phyloP scores from a whole-genome alignment of 176 grass and related monocot genomes.

The Bothriochloa decipiens region DNA sequence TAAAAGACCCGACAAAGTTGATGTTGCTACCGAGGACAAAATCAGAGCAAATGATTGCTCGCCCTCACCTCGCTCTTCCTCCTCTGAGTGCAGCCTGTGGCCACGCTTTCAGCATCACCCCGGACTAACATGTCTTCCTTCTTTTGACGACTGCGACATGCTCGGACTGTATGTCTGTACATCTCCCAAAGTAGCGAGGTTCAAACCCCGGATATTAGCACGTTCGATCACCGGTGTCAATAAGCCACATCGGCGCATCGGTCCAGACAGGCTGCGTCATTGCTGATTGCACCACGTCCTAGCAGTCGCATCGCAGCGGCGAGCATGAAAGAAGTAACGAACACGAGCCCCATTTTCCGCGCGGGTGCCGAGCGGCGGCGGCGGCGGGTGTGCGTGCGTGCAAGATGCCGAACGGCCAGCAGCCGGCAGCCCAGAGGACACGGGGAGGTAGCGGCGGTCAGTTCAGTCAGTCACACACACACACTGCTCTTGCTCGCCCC shows the following conservation, averaged over 20 bases:
- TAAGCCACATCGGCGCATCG: neutral
- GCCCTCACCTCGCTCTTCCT: no score
- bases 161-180: neutral
- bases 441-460: slow-evolving; percentile 21
- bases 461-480: neutral
- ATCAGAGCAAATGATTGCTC: neutral
- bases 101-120: neutral
- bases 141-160: neutral
- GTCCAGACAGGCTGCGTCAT: slow-evolving; percentile 1
- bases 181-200: neutral
- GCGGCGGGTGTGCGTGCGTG: neutral
- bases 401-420: neutral
- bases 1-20: neutral
- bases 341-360: slow-evolving; percentile 21
- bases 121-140: neutral
- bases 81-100: neutral
- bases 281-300: neutral
- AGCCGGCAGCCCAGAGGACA: slow-evolving; percentile 17
- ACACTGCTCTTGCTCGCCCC: no score
- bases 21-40: neutral
- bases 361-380: neutral
- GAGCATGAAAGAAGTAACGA: neutral
- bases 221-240: no score
- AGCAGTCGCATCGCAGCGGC: neutral
- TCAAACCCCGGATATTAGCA: neutral